Evolutionary conservation across 202 grass and related monocot species (phyloP), one percentile per base, ranked within the genome.

Genomic region (Tripidium arundinaceum): DNA sequence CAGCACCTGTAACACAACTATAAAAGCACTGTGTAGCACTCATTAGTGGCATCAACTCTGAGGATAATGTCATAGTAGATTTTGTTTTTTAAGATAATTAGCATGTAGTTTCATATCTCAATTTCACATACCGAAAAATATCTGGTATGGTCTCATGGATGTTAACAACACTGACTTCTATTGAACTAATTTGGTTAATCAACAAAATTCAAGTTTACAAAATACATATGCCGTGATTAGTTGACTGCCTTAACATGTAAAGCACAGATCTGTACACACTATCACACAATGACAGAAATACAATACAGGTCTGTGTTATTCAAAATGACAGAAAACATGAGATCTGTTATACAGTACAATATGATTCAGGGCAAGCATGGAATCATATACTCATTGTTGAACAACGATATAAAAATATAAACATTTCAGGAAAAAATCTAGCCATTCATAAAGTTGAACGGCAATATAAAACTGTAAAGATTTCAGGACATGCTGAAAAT

Each of bases 11-110:
- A 26, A 13, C 61, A 47, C 11, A 22, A 47, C 16, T 78, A 2
- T 65, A 37, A 76, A 37, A 22, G 47, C 43, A 66, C 29, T 29
- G 11, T 79, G 4, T 33, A 54, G 5, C 16, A 28, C 16, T 33
- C 6, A 68, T 61, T 72, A 79, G 58, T 21, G 29, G 5, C 7
- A 54, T 47, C n/a, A 34, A 43, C 27, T n/a, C 7, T n/a, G 14
- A n/a, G 69, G 75, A 62, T 75, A 47, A 55, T 70, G 4, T 64
- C 7, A 3, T 68, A 45, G 71, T 42, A 71, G 22, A 74, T 59
- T 54, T 87, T 87, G 2, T 74, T 79, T 81, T 65, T 0, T 68
- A 87, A 62, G 5, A 71, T 55, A 61, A 11, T 14, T 65, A 81
- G 58, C 28, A 78, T 36, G 46, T 38, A 1, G 16, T 71, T 81